Evolutionary conservation across 306 rosid species (phyloP).

Genomic region (Oxytropis ochrocephala): DNA sequence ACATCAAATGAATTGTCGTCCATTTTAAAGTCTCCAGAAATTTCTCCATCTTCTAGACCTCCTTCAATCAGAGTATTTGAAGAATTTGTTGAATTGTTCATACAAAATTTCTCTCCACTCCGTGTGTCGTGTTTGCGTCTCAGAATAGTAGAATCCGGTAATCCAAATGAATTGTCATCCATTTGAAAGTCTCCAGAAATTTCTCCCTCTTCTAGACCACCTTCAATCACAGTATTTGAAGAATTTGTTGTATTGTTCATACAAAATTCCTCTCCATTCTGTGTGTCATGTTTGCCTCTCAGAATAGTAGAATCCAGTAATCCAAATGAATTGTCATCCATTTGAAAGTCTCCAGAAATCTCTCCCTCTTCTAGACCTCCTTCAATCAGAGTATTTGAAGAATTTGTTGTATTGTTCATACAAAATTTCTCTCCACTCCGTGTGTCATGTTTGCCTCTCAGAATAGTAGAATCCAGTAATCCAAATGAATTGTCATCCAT

Average conservation of each 20-base stretch:
- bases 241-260: neutral
- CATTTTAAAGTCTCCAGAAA: conserved; percentile 39
- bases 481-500: conserved; percentile 24
- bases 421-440: conserved; percentile 8
- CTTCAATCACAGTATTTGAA: conserved; percentile 18
- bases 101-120: conserved; percentile 8
- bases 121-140: conserved; percentile 13
- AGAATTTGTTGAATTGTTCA: neutral
- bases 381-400: conserved; percentile 18
- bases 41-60: conserved; percentile 78
- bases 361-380: conserved; percentile 79
- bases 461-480: neutral
- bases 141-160: neutral
- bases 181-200: conserved; percentile 40
- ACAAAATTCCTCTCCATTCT: conserved; percentile 5
- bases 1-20: conserved; percentile 26
- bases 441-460: conserved; percentile 14
- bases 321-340: conserved; percentile 25
- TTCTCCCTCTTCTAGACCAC: conserved; percentile 75
- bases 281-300: conserved; percentile 17
- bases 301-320: too few relatives aligned
- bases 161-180: conserved; percentile 26
- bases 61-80: conserved; percentile 22
- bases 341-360: conserved; percentile 43
- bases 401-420: neutral